phyloP scores from a whole-genome alignment of 2,329 filamentous ascomycete species.

The Pyrenochaeta sp. region DNA sequence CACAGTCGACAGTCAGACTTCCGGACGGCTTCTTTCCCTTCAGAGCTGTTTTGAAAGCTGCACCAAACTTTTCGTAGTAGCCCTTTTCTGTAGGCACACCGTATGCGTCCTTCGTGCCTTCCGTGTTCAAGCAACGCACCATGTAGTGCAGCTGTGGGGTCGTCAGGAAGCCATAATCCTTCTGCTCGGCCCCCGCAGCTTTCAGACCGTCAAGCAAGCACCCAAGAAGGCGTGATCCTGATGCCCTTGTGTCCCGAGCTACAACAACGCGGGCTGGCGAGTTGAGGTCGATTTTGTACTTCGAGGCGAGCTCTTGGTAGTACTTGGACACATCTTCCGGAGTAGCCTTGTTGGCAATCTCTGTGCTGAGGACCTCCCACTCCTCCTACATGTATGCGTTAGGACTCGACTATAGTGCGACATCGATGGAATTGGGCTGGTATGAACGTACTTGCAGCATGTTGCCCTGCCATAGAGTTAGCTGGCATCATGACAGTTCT shows the following conservation, averaged over 20 bases:
- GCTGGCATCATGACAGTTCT: conserved; percentile 1
- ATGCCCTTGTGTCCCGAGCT: conserved; percentile 91
- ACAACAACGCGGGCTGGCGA: conserved; percentile 83
- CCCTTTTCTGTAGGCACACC: conserved; percentile 88
- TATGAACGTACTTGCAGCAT: conserved; percentile 72
- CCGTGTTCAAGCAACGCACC: conserved; percentile 91
- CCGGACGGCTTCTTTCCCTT: conserved; percentile 75
- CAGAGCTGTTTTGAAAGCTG: conserved; percentile 85
- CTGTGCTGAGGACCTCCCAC: conserved; percentile 90
- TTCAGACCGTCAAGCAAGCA: conserved; percentile 82
- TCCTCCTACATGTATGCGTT: conserved; percentile 62
- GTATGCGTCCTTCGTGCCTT: conserved; percentile 86
- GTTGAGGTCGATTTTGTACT: conserved; percentile 69
- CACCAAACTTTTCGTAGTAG: conserved; percentile 91
- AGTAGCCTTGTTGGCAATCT: conserved; percentile 82
- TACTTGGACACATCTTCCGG: conserved; percentile 78
- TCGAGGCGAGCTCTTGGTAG: conserved; percentile 74
- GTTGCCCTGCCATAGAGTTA: conserved; percentile 70
- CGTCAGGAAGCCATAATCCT: conserved; percentile 90
- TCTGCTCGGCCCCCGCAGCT: conserved; percentile 75
- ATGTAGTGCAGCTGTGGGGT: conserved; percentile 99
- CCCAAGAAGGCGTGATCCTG: conserved; percentile 81
- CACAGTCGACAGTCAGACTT: conserved; percentile 86
- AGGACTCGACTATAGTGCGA: conserved; percentile 4
- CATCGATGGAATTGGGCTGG: not conserved